phyloP scores from a whole-genome alignment of 2,329 filamentous ascomycete species.

The Rutstroemia sp. region DNA sequence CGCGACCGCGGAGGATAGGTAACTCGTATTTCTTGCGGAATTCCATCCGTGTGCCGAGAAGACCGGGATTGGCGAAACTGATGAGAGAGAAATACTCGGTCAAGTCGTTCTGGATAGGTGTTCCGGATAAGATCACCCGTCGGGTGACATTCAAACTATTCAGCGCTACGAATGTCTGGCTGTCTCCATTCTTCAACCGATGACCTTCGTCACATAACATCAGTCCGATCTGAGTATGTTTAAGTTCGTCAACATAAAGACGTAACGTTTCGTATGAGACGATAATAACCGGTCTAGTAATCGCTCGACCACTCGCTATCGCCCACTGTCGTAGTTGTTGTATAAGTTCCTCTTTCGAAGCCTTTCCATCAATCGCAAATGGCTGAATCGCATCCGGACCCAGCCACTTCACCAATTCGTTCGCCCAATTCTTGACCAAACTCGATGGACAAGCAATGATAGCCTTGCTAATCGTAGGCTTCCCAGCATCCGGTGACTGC shows the following conservation, averaged over 20 bases:
- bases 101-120: conserved; percentile 96
- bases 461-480: conserved; percentile 87
- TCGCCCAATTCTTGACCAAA: conserved; percentile 96
- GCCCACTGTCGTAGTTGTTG: conserved; percentile 92
- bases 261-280: conserved; percentile 96
- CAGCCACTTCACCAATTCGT: conserved; percentile 94
- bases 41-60: conserved; percentile 80
- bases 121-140: conserved; percentile 91
- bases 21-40: conserved; percentile 93
- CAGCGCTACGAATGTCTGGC: conserved; percentile 85
- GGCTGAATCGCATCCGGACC: conserved; percentile 84
- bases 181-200: conserved; percentile 93
- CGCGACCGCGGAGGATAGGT: conserved; percentile 83
- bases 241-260: conserved; percentile 83
- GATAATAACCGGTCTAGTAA: conserved; percentile 70
- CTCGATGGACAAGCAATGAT: conserved; percentile 96
- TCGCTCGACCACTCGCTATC: conserved; percentile 51
- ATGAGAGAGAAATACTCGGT: conserved; percentile 95
- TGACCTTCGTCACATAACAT: conserved; percentile 96
- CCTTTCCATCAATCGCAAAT: conserved; percentile 95
- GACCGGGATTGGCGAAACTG: conserved; percentile 90
- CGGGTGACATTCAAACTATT: conserved; percentile 85
- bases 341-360: conserved; percentile 85
- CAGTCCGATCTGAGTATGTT: conserved; percentile 81
- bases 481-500: conserved; percentile 92